These are phyloP conservation scores for Phaseolus coccineus DNA, from an alignment of 331 rosid species.

Conservation along the genomic window DNA sequence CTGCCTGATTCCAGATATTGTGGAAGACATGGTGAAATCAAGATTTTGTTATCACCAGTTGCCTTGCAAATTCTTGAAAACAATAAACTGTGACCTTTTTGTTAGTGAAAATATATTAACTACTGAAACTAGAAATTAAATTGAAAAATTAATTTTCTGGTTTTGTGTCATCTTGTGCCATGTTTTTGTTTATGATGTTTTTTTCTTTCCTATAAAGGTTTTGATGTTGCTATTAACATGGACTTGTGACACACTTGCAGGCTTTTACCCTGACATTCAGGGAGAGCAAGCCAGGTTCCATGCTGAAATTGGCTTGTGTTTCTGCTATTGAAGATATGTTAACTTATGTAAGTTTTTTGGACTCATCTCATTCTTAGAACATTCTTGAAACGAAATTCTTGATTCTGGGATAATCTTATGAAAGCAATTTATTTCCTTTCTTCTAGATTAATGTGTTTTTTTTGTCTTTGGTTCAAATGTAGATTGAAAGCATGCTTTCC, in stretches of 20 bases:
- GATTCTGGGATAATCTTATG: constrained; percentile 26
- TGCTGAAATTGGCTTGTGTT: constrained; percentile 75
- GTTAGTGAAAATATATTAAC: neutral
- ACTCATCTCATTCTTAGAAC: constrained; percentile 3
- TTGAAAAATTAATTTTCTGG: neutral
- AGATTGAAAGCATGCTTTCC: constrained; percentile 60
- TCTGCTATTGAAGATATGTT: constrained; percentile 73
- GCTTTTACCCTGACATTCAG: constrained; percentile 78
- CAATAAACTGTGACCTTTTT: neutral
- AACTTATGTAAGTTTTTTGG: constrained; percentile 69
- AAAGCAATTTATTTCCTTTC: constrained; percentile 1
- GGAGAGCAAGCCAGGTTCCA: constrained; percentile 78
- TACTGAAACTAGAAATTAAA: neutral
- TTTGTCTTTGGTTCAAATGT: constrained; percentile 41
- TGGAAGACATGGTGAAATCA: neutral
- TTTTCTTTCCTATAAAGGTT: neutral
- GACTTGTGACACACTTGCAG: constrained; percentile 50
- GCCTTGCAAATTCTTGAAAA: neutral
- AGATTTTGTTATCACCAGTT: neutral
- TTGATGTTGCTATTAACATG: constrained; percentile 22
- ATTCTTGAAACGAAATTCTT: constrained; percentile 33
- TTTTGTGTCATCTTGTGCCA: constrained; percentile 1
- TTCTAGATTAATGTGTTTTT: constrained; percentile 10
- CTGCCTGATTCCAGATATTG: neutral
- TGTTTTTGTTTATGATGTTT: constrained; percentile 8